Evolutionary conservation across 305 asterid species (phyloP).

Genomic region (Salvia sclarea): DNA sequence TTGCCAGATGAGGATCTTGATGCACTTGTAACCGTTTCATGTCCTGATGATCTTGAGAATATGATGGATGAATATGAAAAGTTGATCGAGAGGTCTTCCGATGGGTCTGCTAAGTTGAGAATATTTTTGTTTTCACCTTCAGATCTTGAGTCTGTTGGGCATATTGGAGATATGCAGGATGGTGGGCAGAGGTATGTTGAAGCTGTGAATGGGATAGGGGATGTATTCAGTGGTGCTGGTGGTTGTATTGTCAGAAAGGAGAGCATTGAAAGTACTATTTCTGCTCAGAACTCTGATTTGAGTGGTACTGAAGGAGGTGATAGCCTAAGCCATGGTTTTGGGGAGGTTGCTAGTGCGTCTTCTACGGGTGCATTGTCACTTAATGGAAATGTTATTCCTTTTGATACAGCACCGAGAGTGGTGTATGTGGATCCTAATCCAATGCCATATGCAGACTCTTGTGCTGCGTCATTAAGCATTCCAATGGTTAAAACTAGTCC

Average conservation of each 20-base stretch:
- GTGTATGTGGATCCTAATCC: slow-evolving; percentile 41
- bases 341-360: slow-evolving; percentile 50
- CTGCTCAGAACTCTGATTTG: slow-evolving; percentile 67
- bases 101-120: slow-evolving; percentile 89
- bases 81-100: slow-evolving; percentile 68
- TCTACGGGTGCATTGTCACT: slow-evolving; percentile 53
- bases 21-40: slow-evolving; percentile 90
- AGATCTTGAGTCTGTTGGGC: slow-evolving; percentile 58
- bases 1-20: slow-evolving; percentile 97
- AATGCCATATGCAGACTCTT: slow-evolving; percentile 33
- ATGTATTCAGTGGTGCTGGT: slow-evolving; percentile 45
- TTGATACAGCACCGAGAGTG: slow-evolving; percentile 45
- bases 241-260: slow-evolving; percentile 63
- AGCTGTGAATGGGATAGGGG: slow-evolving; percentile 83
- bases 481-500: slow-evolving; percentile 48
- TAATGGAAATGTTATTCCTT: slow-evolving; percentile 44
- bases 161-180: slow-evolving; percentile 63
- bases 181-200: slow-evolving; percentile 81
- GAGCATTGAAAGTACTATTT: slow-evolving; percentile 67
- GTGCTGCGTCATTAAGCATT: slow-evolving; percentile 43
- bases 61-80: slow-evolving; percentile 98
- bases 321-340: slow-evolving; percentile 41
- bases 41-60: slow-evolving; percentile 91
- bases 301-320: slow-evolving; percentile 68
- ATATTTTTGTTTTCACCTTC: slow-evolving; percentile 81